These are phyloP conservation scores for Russula vinacea DNA, from an alignment of 768 basidiomycete genomes.

Conservation along the genomic window DNA sequence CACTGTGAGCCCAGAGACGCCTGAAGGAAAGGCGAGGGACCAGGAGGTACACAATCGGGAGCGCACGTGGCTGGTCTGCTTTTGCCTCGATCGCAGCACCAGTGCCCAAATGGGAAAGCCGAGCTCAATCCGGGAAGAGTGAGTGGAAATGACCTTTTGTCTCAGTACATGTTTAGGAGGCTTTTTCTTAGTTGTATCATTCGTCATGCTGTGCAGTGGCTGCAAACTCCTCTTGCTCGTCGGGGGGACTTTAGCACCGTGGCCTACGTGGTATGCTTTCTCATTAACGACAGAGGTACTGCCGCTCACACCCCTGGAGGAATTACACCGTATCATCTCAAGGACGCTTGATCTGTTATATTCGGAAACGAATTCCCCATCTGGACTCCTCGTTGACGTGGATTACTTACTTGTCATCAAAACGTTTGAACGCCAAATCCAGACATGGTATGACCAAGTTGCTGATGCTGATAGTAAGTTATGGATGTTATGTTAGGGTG, in stretches of 20 bases:
- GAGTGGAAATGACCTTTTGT: slow-evolving; percentile 37
- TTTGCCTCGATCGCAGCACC: slow-evolving; percentile 80
- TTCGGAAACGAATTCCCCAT: slow-evolving; percentile 71
- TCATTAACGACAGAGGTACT: slow-evolving; percentile 5
- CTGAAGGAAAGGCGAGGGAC: slow-evolving; percentile 78
- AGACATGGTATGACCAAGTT: slow-evolving; percentile 59
- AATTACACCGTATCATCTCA: slow-evolving; percentile 84
- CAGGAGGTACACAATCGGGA: slow-evolving; percentile 91
- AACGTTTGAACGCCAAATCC: slow-evolving; percentile 76
- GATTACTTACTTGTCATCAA: slow-evolving; percentile 85
- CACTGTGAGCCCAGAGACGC: slow-evolving; percentile 56
- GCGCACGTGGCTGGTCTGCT: slow-evolving; percentile 90
- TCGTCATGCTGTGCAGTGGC: slow-evolving; percentile 77
- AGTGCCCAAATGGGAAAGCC: slow-evolving; percentile 98
- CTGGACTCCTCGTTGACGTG: slow-evolving; percentile 77
- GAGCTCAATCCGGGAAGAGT: slow-evolving; percentile 91
- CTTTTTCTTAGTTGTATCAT: slow-evolving; percentile 66
- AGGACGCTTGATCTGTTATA: slow-evolving; percentile 89
- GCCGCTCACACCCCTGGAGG: slow-evolving; percentile 42
- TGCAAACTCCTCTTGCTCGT: slow-evolving; percentile 57
- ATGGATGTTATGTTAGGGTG: neutral
- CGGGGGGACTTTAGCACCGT: slow-evolving; percentile 67
- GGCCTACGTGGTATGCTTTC: slow-evolving; percentile 65
- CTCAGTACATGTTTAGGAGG: slow-evolving; percentile 18
- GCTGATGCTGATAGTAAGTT: slow-evolving; percentile 31